A percentile compares a stretch with the other conserved stretches of the same genome.
Conservation (phyloP, 345 rosid genomes). For the Gossypium australe region DNA sequence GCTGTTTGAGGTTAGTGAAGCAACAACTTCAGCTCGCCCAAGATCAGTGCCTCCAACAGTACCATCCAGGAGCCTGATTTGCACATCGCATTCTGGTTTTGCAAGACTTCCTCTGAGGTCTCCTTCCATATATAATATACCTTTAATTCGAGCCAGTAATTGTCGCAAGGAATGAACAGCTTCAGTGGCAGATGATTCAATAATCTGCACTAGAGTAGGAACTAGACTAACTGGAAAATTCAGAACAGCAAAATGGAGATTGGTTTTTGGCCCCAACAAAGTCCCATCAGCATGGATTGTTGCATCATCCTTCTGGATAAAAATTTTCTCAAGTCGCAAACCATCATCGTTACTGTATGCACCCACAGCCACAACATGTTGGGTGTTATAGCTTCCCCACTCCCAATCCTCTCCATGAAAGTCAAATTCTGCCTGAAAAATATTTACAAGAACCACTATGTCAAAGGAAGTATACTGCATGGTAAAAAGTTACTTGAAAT, state of each 20-base stretch:
- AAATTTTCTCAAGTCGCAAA: constrained; percentile 81
- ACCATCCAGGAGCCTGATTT: constrained; percentile 93
- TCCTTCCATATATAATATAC: constrained; percentile 97
- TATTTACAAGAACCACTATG: not conserved
- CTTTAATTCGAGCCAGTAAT: constrained; percentile 78
- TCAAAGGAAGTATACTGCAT: constrained; percentile 6
- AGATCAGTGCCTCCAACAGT: constrained; percentile 92
- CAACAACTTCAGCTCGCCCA: constrained; percentile 94
- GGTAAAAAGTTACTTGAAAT: not conserved
- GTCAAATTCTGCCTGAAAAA: constrained; percentile 89
- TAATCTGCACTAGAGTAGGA: constrained; percentile 83
- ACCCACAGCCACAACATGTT: constrained; percentile 82
- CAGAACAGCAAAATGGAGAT: constrained; percentile 94
- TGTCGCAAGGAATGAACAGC: constrained; percentile 79
- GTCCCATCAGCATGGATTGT: constrained; percentile 98
- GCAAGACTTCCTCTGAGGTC: constrained; percentile 92
- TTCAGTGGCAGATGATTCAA: constrained; percentile 86
- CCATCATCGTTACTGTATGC: constrained; percentile 96
- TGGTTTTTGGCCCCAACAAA: constrained; percentile 81
- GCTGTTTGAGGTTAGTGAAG: constrained; percentile 80
- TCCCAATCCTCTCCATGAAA: constrained; percentile 99
- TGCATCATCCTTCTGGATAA: constrained; percentile 91
- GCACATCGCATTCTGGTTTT: constrained; percentile 97
- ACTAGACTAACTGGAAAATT: constrained; percentile 92
- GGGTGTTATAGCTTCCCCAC: constrained; percentile 93